Conservation (phyloP, 495 filamentous ascomycete genomes). For the Talaromyces ruber region DNA sequence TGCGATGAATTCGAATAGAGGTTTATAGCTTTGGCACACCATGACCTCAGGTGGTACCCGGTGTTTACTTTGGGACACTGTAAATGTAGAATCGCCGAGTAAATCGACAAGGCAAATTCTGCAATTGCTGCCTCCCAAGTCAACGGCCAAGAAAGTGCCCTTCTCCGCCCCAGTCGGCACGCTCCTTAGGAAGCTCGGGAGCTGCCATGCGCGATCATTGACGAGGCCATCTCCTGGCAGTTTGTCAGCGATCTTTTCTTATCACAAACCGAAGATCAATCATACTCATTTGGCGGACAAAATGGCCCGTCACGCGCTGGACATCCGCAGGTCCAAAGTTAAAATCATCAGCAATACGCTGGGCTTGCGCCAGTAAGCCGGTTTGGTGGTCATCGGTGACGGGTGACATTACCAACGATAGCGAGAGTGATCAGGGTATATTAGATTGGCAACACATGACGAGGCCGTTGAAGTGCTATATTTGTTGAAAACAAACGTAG, state of each 20-base stretch:
- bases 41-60: conserved; percentile 10
- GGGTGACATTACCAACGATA: conserved; percentile 3
- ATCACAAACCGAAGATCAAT: not conserved
- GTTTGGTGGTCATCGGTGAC: not conserved
- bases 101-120: conserved; percentile 58
- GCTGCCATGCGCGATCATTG: conserved; percentile 1
- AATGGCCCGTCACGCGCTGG: not conserved
- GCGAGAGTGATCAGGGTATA: not conserved
- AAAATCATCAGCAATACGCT: not conserved
- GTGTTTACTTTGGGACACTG: conserved; percentile 9
- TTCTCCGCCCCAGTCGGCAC: conserved; percentile 43
- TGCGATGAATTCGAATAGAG: conserved; percentile 18
- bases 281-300: conserved; percentile 2
- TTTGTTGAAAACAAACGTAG: not conserved
- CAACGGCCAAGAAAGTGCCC: conserved; percentile 56
- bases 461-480: not conserved
- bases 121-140: conserved; percentile 64
- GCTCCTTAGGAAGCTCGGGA: conserved; percentile 16
- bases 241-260: not conserved
- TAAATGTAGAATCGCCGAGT: conserved; percentile 25
- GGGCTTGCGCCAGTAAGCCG: conserved; percentile 2
- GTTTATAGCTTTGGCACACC: conserved; percentile 10
- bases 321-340: not conserved
- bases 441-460: not conserved
- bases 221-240: not conserved